Base-by-base conservation (phyloP, 768 basidiomycete species). In the Podaxis mareebaensis region DNA sequence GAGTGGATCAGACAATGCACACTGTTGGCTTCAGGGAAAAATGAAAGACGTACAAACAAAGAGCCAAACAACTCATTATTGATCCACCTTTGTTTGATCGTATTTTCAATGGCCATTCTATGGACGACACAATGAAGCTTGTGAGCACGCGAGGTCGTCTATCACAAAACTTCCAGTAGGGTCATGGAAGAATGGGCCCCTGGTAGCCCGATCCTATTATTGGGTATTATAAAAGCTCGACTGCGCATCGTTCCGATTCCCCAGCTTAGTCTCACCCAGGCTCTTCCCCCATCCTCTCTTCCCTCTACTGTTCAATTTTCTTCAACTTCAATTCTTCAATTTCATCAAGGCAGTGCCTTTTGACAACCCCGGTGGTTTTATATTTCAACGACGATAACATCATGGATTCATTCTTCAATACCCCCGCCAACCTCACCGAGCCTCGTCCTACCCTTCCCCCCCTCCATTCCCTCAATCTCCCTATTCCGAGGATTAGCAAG, bases 401-500 rank as follows among this genome's bases (percentile, higher is more conserved):
- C 52, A 55, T 58, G 53, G 53, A 62, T 12, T 54, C 56, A 58
- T 61, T 61, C 64, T 65, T 63, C 68, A 65, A 62, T 59, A 62
- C 58, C 64, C 56, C 52, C 51, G 46, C 58, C 28, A 59, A 68
- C 28, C 12, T 51, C 20, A 51, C 49, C 49, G 49, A 51, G 10
- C 60, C 60, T 42, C 83, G 83, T 36, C 84, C 84, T 24, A 82
- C 79, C 1, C 81, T 87, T 12, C 85, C 85, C 13, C 75, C 86
- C 11, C 76, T 87, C 11, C 82, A 76, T 61, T 73, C 82, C 10
- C 81, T 86, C 60, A 71, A 80, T 58, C 77, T 86, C 46, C 68
- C 68, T 30, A 36, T 46, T 55, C 61, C 53, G 17, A 61, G 30
- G 51, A 62, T 62, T n/a, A 54, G 44, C 42, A 15, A 46, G 28